Evolutionary conservation across 495 filamentous ascomycete species (phyloP), one percentile per base, ranked within the genome.

Genomic region (Cairneyella variabilis): DNA sequence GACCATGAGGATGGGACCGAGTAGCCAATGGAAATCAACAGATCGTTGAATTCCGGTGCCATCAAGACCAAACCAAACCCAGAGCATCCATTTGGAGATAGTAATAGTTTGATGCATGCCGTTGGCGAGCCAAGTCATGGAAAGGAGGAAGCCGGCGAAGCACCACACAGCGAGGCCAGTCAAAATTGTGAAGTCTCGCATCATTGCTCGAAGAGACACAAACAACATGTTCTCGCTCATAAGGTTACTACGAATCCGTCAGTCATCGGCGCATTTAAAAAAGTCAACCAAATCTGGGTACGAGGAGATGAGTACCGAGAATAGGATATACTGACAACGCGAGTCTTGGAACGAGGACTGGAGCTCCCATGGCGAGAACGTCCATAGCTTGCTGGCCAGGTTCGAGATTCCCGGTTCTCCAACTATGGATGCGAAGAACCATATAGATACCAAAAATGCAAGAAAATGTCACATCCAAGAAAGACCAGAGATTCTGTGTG

Each of bases 11-110:
- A 77, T 71, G 5, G 85, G 85, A 0, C 85, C 85, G 3, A 88
- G 74, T 18, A 86, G 64, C 68, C 72, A 71, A 65, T 89, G 85
- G 54, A 89, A 83, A 21, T 82, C 78, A 23, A 70, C 76, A 11
- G 84, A 85, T 56, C 76, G 67, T 54, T 84, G 73, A 27, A 89
- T 83, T 3, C 85, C 85, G 1, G 83, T 87, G 8, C 85, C 85
- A 51, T 89, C 85, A 11, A 89, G 72, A 0, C 85, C 85, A 55
- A 89, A 89, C 85, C 85, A 89, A 49, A 89, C 85, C 75, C 83
- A 89, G 0, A 89, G 74, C 85, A 89, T 88, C 85, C 85, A 89
- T 64, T 87, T 88, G 36, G 78, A 76, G 50, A 89, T 86, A 1
- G 76, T 85, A 18, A 77, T 64, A 42, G 37, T 43, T 40, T 45